Evolutionary conservation across 768 basidiomycete species (phyloP).

Genomic region (Boletellus sp.): DNA sequence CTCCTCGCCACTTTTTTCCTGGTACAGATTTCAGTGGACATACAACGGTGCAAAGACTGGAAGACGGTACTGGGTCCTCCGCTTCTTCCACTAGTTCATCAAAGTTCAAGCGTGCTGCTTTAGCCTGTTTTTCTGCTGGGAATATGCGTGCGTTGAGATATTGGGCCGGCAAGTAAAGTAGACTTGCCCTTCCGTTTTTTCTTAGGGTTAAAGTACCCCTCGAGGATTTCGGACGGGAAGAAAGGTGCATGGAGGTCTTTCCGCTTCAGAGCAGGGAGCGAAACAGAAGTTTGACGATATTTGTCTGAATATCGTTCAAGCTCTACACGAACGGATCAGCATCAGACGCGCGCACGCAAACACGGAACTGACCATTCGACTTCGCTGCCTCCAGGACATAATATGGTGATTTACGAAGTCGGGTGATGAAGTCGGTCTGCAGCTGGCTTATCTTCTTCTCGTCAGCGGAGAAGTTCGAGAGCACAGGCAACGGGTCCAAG

Average conservation of each 20-base stretch:
- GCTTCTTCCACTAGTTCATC: conserved; percentile 66
- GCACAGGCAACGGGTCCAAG: conserved; percentile 59
- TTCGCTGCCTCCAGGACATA: conserved; percentile 70
- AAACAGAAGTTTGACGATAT: conserved; percentile 59
- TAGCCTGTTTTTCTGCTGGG: conserved; percentile 30
- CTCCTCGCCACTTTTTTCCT: conserved; percentile 74
- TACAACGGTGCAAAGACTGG: background rate
- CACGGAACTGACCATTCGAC: conserved; percentile 45
- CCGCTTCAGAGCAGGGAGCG: conserved; percentile 64
- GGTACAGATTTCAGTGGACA: background rate
- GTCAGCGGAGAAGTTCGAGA: conserved; percentile 60
- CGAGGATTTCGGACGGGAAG: conserved; percentile 75
- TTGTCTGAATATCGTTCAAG: conserved; percentile 82
- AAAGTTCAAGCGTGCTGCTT: conserved; percentile 51
- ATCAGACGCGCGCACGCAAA: background rate
- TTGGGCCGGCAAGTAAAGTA: background rate
- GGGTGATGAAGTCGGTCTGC: conserved; percentile 61
- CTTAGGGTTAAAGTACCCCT: conserved; percentile 74
- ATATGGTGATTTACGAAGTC: conserved; percentile 69
- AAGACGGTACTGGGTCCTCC: conserved; percentile 48
- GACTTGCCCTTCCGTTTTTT: conserved; percentile 51
- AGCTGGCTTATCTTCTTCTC: conserved; percentile 64
- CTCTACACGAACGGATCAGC: conserved; percentile 39
- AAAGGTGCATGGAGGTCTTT: conserved; percentile 70
- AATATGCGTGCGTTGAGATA: background rate